Evolutionary conservation across 768 basidiomycete species (phyloP), one percentile per base, ranked within the genome.

Genomic region (Tricholoma bakamatsutake): DNA sequence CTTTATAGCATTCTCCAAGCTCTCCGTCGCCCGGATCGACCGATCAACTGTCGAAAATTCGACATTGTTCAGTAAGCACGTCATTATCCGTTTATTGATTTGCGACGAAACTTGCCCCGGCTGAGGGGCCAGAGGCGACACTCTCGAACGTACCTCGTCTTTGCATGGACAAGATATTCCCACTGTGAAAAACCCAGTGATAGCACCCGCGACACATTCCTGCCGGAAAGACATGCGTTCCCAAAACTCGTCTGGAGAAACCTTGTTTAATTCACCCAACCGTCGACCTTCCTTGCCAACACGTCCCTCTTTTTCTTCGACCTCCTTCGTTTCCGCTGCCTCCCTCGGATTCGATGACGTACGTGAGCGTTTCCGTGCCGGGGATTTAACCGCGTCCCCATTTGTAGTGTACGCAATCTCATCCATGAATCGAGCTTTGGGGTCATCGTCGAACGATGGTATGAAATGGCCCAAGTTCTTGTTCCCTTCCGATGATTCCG

Each of bases 201-300:
- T 82, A 1, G 90, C 88, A 2, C 95, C 94, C 34, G 86, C 80
- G 45, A 88, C 80, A 66, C 96, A 98, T 70, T 99, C 97, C 66
- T 98, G 96, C 27, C 97, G 80, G 70, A 90, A 96, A 39, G 87
- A 92, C 88, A 99, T 94, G 13, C 93, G 81, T 70, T 97, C 94
- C 95, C 96, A 99, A 70, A 95, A 99, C 65, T 97, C 95, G 39
- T 87, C 87, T 37, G 80, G 63, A 0, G 73, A 71, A 49, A 91
- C 86, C 58, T 74, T 80, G 13, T 67, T 73, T 52, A 91, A 73
- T 63, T 85, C 83, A 47, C 81, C 84, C 52, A 73, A 64, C 30
- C 76, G 67, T 37, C 66, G 69, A 43, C 76, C 77, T n/a, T 69
- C 69, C 60, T 68, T 70, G 49, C 54, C 65, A 57, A 62, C 63